phyloP scores from a whole-genome alignment of 2,329 filamentous ascomycete genomes.

The Stemphylium vesicarium region DNA sequence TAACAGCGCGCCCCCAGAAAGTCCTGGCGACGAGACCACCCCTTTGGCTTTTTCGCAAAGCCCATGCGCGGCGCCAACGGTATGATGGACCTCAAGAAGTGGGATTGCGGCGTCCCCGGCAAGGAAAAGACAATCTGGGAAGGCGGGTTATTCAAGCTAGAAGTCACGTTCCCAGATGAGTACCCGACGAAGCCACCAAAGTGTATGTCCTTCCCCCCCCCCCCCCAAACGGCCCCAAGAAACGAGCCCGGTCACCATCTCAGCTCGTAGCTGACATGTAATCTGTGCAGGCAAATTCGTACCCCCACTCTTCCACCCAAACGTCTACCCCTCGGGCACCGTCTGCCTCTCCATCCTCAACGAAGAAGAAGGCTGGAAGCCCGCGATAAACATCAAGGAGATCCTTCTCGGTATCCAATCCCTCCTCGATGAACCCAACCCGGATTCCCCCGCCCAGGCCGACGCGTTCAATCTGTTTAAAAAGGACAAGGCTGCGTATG shows the following conservation, averaged over 20 bases:
- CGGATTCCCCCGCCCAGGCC: slow-evolving; percentile 93
- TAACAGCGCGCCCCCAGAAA: slow-evolving; percentile 64
- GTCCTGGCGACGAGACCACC: slow-evolving; percentile 96
- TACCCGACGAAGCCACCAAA: slow-evolving; percentile 99
- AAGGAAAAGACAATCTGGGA: slow-evolving; percentile 98
- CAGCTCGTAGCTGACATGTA: neutral
- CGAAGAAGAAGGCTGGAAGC: slow-evolving; percentile 98
- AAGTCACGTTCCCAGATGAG: slow-evolving; percentile 92
- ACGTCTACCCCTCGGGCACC: slow-evolving; percentile 97
- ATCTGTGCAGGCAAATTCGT: slow-evolving; percentile 81
- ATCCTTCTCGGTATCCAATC: slow-evolving; percentile 96
- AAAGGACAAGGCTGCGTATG: slow-evolving; percentile 85
- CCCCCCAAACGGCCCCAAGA: no score
- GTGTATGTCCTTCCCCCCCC: slow-evolving; percentile 66
- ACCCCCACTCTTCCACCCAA: slow-evolving; percentile 95
- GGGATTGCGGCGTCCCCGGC: slow-evolving; percentile 96
- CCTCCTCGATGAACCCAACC: slow-evolving; percentile 93
- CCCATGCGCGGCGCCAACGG: slow-evolving; percentile 80
- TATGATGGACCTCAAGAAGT: slow-evolving; percentile 88
- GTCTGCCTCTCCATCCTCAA: slow-evolving; percentile 97
- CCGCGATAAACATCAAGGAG: slow-evolving; percentile 97
- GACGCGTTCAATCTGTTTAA: slow-evolving; percentile 98
- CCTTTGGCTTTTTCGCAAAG: slow-evolving; percentile 95
- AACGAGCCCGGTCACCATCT: no score
- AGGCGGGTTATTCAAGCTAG: slow-evolving; percentile 94